These are phyloP conservation scores for Elymus sibiricus DNA, from an alignment of 176 grass and related monocot genomes.

Conservation along the genomic window DNA sequence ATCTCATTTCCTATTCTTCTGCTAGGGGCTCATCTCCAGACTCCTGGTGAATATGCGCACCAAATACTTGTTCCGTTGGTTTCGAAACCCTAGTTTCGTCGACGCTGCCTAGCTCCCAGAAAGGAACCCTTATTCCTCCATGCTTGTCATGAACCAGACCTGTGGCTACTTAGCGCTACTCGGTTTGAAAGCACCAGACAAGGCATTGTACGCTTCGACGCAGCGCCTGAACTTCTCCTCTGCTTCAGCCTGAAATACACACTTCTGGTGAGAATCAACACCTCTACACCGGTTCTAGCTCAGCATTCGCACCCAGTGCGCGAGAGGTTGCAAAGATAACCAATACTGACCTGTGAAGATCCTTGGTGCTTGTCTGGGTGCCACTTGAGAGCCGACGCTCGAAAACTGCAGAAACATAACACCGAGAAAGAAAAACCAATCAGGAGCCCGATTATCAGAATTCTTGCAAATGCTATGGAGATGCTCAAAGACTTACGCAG, in stretches of 20 bases:
- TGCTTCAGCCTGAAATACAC: constrained; percentile 37
- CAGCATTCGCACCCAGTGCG: background rate
- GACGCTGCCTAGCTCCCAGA: background rate
- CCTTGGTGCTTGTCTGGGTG: constrained; percentile 93
- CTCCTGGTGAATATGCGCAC: background rate
- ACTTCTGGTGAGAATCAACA: background rate
- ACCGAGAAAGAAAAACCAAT: constrained; percentile 3
- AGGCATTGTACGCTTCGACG: constrained; percentile 53
- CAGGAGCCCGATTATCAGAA: background rate
- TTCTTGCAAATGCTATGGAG: background rate
- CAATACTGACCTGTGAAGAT: constrained; percentile 52
- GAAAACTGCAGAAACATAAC: constrained; percentile 52
- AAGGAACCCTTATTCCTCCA: background rate
- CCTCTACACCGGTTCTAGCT: background rate
- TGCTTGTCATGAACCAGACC: background rate
- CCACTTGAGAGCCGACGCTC: constrained; percentile 78
- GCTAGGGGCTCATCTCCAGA: background rate
- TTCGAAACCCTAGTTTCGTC: background rate
- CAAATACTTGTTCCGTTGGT: background rate
- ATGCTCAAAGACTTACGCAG: constrained; percentile 60
- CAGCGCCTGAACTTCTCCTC: constrained; percentile 70
- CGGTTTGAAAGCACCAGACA: constrained; percentile 32
- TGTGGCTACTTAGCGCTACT: constrained; percentile 12
- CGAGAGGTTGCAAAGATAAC: background rate
- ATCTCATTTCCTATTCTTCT: background rate